These are phyloP conservation scores for Nitzschia sp. DNA, from an alignment of 108 stramenopile species.

Conservation along the genomic window DNA sequence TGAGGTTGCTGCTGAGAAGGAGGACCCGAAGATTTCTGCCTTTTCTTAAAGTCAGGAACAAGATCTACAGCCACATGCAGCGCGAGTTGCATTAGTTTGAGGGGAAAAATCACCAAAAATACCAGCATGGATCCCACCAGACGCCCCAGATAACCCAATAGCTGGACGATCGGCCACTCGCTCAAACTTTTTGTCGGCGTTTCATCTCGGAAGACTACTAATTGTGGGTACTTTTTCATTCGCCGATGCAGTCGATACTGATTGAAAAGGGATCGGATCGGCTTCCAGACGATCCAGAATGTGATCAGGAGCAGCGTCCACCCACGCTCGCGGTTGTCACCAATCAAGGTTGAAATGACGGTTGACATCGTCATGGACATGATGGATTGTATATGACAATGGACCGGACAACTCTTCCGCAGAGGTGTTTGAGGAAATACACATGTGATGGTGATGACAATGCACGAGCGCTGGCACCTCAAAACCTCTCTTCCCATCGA, in stretches of 20 bases:
- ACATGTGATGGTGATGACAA: too few species aligned
- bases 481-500: too few species aligned
- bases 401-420: too few species aligned
- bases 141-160: neutral
- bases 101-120: neutral
- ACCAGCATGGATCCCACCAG: neutral
- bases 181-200: neutral
- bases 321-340: neutral
- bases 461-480: too few species aligned
- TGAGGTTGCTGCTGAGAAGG: neutral
- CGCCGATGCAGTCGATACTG: slow-evolving; percentile 4
- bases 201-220: neutral
- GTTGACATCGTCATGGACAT: too few species aligned
- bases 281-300: neutral
- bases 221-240: slow-evolving; percentile 1
- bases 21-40: neutral
- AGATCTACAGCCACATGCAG: neutral
- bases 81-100: neutral
- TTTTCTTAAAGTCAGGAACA: neutral
- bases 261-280: neutral
- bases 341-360: too few species aligned
- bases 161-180: neutral
- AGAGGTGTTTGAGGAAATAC: too few species aligned
- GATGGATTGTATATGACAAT: too few species aligned
- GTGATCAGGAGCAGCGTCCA: neutral